Base-by-base conservation (phyloP, 176 grass and related monocot species). In the Triticum monococcum region DNA sequence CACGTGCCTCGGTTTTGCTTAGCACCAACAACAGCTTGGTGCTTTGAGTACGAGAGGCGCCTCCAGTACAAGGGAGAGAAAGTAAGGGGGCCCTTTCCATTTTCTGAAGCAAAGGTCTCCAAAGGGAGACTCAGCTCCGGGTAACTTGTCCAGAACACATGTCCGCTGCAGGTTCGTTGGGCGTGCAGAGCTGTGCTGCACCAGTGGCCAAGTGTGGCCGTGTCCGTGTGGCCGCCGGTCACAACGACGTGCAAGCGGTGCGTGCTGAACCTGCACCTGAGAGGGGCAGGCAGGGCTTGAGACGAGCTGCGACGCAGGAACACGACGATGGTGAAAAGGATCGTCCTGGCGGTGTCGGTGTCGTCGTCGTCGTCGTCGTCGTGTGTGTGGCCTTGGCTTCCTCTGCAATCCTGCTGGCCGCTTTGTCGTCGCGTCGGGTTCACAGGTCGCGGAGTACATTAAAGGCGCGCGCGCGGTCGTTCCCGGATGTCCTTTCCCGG, bases 61-160 rank as follows among this genome's bases (percentile, higher is more conserved):
- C 5, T 43, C 41, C 50, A 0, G 7, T 1, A 30, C 28, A 30
- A 30, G 28, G 48, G 48, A 52, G 7, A 17, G 48, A 6, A 52
- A 17, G 48, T 2, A 52, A 52, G 48, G 14, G 62, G 5, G 41
- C 24, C 24, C 28, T 77, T 87, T 81, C 32, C 75, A 68, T 38
- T 80, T 84, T 62, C 63, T 77, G 81, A 91, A 88, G 89, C 81
- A 85, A 91, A 81, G 81, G 36, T 6, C 10, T 6, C 10, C n/a
- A 1, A 75, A 20, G 12, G 62, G 72, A 14, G 3, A 41, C 31
- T 41, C 5, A 25, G 23, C 46, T 30, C 54, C 54, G 1, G 54
- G 54, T 30, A 66, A 72, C 31, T 64, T 60, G 26, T 66, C 28
- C 25, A 24, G 36, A 8, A 45, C 25, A 54, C 45, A 8, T 68